Evolutionary conservation across 257 asterid genomes (phyloP).

Genomic region (Fraxinus excelsior): DNA sequence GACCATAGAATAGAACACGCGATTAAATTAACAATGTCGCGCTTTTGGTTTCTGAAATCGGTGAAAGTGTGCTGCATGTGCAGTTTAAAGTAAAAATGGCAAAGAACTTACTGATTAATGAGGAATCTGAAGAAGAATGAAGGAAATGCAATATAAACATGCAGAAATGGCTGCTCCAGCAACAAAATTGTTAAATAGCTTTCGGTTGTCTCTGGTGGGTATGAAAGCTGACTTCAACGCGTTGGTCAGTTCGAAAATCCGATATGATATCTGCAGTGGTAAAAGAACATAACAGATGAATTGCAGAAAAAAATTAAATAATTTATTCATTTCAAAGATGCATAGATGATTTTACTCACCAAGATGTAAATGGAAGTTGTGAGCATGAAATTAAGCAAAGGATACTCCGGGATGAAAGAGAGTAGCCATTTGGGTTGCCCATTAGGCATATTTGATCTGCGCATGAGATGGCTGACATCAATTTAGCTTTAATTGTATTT

Average conservation of each 20-base stretch:
- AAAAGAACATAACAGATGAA: constrained; percentile 13
- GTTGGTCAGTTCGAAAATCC: constrained; percentile 91
- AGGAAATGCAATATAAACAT: constrained; percentile 59
- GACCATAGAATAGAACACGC: neutral
- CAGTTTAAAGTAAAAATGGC: neutral
- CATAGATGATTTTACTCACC: constrained; percentile 44
- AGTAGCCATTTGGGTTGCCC: constrained; percentile 99
- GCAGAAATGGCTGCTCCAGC: constrained; percentile 60
- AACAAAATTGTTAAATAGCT: constrained; percentile 58
- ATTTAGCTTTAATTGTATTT: neutral
- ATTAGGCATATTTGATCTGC: constrained; percentile 83
- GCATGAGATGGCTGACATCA: constrained; percentile 4
- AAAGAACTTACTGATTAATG: constrained; percentile 52
- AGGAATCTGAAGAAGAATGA: constrained; percentile 73
- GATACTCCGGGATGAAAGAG: constrained; percentile 82
- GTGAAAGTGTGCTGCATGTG: neutral
- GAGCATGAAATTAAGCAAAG: constrained; percentile 93
- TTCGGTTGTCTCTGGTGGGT: constrained; percentile 75
- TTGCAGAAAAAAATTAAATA: constrained; percentile 6
- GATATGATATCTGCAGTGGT: constrained; percentile 67
- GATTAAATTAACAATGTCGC: neutral
- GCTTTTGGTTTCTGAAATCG: too few relatives aligned
- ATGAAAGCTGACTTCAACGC: constrained; percentile 75
- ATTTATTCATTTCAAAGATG: constrained; percentile 3
- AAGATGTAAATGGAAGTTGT: constrained; percentile 76